Base-by-base conservation (phyloP, 345 rosid genomes). In the Euclidium syriacum region DNA sequence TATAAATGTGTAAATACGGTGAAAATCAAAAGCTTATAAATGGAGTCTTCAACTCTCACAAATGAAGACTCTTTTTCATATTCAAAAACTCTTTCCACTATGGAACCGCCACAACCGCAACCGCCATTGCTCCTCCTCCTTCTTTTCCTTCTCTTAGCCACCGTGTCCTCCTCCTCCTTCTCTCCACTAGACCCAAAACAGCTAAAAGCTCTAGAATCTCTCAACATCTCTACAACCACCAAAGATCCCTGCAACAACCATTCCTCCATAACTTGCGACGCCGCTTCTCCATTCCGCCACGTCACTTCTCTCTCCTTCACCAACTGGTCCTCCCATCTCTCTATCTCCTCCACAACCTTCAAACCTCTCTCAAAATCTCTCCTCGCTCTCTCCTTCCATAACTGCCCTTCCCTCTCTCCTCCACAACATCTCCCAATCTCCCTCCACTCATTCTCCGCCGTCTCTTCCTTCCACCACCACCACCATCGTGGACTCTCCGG, bases 141-240 rank as follows among this genome's bases (percentile, higher is more conserved):
- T 50, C 38, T 73, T 50, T 33, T 76, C 32, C 43, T 49, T 6
- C 16, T 68, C 55, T 15, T 73, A 22, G 17, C 69, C 64, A 18
- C 74, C 56, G 10, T 51, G 8, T 17, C 47, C 36, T 34, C 71
- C 12, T 26, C 72, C 61, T 34, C 61, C 10, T 57, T 77, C 56
- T 70, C 87, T 27, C 72, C 82, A 14, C 41, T 91, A 55, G 82
- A 83, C 78, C 90, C 90, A 12, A 83, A 85, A 50, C 88, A 91
- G 38, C 71, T 84, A 15, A 75, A 62, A 51, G 79, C 94, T 20
- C 96, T 85, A 2, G 73, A 74, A 30, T 83, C 88, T 46, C 77
- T 85, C 41, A 73, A 84, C 69, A 71, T 80, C 11, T 85, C 85
- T 25, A 75, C 54, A 34, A 22, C 90, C 35, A 10, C 75, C 19